Conservation (phyloP, 2,329 filamentous ascomycete genomes). For the Madurella fahalii region DNA sequence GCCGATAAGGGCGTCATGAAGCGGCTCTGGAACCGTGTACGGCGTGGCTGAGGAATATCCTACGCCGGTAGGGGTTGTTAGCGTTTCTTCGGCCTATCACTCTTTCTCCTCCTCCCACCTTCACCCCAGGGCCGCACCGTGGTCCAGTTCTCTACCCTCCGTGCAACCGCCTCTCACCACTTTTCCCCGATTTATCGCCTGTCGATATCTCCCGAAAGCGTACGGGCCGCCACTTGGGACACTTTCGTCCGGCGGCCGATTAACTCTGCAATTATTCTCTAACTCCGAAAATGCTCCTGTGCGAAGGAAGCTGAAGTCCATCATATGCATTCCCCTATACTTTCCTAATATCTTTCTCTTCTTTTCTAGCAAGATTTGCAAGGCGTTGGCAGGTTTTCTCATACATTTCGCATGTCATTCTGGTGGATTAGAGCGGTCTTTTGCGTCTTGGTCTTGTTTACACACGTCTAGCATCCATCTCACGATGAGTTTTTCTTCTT, state of each 20-base stretch:
- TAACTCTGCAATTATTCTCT: too few species aligned
- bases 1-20: conserved; percentile 55
- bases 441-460: not conserved
- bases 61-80: not conserved
- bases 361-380: not conserved
- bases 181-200: too few species aligned
- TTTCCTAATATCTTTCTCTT: not conserved
- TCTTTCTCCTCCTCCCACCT: too few species aligned
- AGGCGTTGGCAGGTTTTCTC: conserved; percentile 10
- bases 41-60: conserved; percentile 35
- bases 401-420: not conserved
- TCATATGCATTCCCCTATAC: not conserved
- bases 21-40: conserved; percentile 61
- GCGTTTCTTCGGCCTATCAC: not conserved
- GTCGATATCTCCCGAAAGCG: too few species aligned
- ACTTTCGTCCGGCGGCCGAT: too few species aligned
- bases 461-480: not conserved
- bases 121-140: too few species aligned
- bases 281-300: too few species aligned
- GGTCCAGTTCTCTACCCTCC: too few species aligned
- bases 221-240: too few species aligned
- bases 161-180: too few species aligned
- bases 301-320: too few species aligned
- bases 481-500: conserved; percentile 2
- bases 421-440: not conserved